These are phyloP conservation scores for Neonectria ditissima DNA, from an alignment of 2,329 filamentous ascomycete genomes.

Conservation along the genomic window DNA sequence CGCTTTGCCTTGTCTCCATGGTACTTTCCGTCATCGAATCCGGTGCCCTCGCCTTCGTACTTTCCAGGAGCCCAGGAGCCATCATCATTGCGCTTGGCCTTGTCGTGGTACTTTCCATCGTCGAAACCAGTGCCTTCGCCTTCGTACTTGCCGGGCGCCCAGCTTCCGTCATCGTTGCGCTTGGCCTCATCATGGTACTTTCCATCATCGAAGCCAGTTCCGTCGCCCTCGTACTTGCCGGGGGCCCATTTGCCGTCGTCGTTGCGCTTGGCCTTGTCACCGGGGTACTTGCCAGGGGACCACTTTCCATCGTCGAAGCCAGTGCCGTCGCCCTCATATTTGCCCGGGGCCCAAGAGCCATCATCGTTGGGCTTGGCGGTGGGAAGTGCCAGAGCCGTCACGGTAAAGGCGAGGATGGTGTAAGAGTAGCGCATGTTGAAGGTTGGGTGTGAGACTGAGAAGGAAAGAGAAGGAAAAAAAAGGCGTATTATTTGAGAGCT, in stretches of 20 bases:
- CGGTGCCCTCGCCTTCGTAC: conserved; percentile 24
- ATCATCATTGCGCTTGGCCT: conserved; percentile 1
- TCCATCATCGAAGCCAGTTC: neutral
- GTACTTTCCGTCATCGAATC: conserved; percentile 14
- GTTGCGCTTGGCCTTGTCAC: neutral
- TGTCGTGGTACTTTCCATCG: conserved; percentile 18
- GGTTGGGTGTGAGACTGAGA: neutral
- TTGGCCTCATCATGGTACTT: neutral
- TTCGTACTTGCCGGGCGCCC: conserved; percentile 30
- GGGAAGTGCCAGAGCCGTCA: conserved; percentile 38
- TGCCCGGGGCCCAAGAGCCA: conserved; percentile 21
- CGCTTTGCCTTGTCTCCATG: conserved; percentile 15
- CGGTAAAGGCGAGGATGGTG: conserved; percentile 39
- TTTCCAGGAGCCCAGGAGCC: conserved; percentile 7
- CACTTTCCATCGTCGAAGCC: neutral
- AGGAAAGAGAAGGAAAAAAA: neutral
- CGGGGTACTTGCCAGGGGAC: conserved; percentile 2
- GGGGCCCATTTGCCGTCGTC: conserved; percentile 13
- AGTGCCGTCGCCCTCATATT: conserved; percentile 4
- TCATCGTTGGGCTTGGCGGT: conserved; percentile 35
- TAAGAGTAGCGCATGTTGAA: conserved; percentile 38
- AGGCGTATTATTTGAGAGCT: conserved; percentile 4
- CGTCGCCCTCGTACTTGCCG: conserved; percentile 2
- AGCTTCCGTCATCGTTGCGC: neutral
- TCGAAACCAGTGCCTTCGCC: conserved; percentile 9